A percentile compares a stretch with the other conserved stretches of the same genome.
phyloP scores from a whole-genome alignment of 176 grass and related monocot species.

The Oropetium thomaeum region DNA sequence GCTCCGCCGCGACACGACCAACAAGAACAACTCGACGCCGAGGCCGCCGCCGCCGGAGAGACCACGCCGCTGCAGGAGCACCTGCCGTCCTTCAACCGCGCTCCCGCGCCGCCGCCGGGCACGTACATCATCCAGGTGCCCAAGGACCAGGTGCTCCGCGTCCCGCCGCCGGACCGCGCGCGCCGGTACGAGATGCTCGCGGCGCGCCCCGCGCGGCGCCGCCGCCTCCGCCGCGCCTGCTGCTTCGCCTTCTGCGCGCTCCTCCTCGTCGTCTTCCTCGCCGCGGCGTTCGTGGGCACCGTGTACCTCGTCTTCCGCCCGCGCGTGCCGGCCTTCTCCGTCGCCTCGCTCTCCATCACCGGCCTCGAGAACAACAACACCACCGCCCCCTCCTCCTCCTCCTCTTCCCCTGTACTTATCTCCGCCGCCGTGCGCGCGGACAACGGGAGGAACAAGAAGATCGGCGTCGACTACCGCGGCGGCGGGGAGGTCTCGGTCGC shows the following conservation, averaged over 20 bases:
- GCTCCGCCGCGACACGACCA: not conserved
- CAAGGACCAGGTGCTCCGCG: conserved; percentile 78
- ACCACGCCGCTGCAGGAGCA: conserved; percentile 7
- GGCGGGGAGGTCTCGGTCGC: conserved; percentile 42
- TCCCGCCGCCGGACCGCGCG: conserved; percentile 61
- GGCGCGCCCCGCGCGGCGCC: conserved; percentile 35
- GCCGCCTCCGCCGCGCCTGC: conserved; percentile 29
- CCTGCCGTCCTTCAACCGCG: conserved; percentile 12
- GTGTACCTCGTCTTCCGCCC: conserved; percentile 66
- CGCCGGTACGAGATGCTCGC: conserved; percentile 45
- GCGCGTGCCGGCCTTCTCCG: conserved; percentile 57
- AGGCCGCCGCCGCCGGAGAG: not conserved
- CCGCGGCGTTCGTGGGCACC: not conserved
- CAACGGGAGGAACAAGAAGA: conserved; percentile 57
- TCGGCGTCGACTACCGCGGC: conserved; percentile 58
- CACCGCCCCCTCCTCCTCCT: not conserved
- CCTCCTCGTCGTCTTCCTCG: not conserved
- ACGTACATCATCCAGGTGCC: conserved; percentile 76
- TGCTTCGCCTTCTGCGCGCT: conserved; percentile 14
- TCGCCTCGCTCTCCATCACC: conserved; percentile 48
- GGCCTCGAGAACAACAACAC: too few species aligned
- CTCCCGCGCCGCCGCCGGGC: not conserved
- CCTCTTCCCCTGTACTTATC: conserved; percentile 32
- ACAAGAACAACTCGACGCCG: not conserved
- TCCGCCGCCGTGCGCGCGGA: conserved; percentile 48